phyloP scores from a whole-genome alignment of 1,284 basidiomycete genomes.

The Puccinia horiana region DNA sequence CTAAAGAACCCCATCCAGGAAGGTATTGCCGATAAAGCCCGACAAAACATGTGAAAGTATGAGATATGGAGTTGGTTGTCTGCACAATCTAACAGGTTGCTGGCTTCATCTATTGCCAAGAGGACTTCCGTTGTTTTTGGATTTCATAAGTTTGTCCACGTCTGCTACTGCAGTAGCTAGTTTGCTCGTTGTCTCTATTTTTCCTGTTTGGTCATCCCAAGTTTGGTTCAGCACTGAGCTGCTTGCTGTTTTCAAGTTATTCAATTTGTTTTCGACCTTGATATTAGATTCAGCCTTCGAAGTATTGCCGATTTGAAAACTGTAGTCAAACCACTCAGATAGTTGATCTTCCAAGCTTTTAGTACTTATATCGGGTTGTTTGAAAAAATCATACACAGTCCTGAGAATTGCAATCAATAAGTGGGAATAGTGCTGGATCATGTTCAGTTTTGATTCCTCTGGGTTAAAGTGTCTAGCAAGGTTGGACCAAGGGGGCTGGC shows the following conservation, averaged over 20 bases:
- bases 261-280: neutral
- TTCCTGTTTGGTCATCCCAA: neutral
- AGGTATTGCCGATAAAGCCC: neutral
- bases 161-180: neutral
- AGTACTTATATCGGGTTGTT: neutral
- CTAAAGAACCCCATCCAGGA: neutral
- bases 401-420: neutral
- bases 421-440: neutral
- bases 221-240: neutral
- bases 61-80: too few relatives aligned
- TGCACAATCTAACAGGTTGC: neutral
- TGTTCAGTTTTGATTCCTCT: neutral
- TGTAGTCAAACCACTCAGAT: constrained; percentile 3
- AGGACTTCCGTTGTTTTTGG: neutral
- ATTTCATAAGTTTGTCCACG: neutral
- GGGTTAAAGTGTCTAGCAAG: neutral
- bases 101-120: constrained; percentile 10
- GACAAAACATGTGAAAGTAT: neutral
- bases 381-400: neutral
- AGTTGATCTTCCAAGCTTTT: neutral
- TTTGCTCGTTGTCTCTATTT: neutral
- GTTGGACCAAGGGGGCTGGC: neutral
- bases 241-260: neutral
- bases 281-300: neutral
- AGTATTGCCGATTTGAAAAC: neutral